A percentile compares a stretch with the other conserved stretches of the same genome.
Evolutionary conservation across 2,329 filamentous ascomycete species (phyloP).

Genomic region (Aspergillus sp.): DNA sequence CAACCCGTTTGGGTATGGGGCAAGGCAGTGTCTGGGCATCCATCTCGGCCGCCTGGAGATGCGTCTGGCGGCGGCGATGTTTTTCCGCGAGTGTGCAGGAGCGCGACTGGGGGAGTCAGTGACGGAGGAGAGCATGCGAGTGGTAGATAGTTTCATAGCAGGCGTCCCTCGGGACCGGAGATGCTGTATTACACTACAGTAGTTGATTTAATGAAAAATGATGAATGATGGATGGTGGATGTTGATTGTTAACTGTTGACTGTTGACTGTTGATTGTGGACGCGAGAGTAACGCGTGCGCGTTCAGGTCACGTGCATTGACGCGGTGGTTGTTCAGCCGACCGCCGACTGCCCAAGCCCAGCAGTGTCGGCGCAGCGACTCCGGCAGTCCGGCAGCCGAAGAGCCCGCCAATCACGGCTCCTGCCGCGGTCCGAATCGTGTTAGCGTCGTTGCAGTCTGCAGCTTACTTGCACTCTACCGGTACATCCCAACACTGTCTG

Average conservation of each 20-base stretch:
- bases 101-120: neutral
- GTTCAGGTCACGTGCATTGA: too few relatives aligned
- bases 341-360: too few relatives aligned
- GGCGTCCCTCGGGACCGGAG: slow-evolving; percentile 1
- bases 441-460: too few relatives aligned
- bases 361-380: too few relatives aligned
- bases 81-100: slow-evolving; percentile 5
- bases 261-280: neutral
- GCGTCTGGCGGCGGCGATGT: neutral
- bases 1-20: slow-evolving; percentile 2
- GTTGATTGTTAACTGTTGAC: neutral
- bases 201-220: neutral
- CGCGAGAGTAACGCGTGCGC: too few relatives aligned
- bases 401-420: too few relatives aligned
- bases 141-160: slow-evolving; percentile 3
- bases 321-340: too few relatives aligned
- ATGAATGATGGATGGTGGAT: neutral
- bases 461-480: too few relatives aligned
- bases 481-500: too few relatives aligned
- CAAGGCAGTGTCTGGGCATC: slow-evolving; percentile 2
- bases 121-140: slow-evolving; percentile 2
- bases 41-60: slow-evolving; percentile 4
- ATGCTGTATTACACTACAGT: neutral
- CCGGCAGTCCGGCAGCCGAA: too few relatives aligned
- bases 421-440: too few relatives aligned